A percentile compares a stretch with the other conserved stretches of the same genome.
These are phyloP conservation scores for Sporothrix variecibatus DNA, from an alignment of 2,329 filamentous ascomycete species.

Conservation along the genomic window DNA sequence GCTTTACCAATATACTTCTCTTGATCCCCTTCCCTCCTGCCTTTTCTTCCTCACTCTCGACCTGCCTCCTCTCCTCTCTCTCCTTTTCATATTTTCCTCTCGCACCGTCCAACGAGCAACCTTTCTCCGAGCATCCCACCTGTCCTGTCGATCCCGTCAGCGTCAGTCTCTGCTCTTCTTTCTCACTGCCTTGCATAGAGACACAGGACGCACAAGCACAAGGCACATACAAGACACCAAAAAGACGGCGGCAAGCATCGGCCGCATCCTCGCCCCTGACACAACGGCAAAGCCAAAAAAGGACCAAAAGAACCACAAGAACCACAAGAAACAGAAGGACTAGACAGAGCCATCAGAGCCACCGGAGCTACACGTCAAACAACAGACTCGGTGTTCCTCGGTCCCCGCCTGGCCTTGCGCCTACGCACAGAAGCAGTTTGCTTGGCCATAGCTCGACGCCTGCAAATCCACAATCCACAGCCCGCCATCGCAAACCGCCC, in stretches of 20 bases:
- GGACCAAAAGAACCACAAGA: neutral
- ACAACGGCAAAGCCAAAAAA: conserved; percentile 12
- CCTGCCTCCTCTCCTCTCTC: neutral
- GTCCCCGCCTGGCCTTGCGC: neutral
- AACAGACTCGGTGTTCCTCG: conserved; percentile 10
- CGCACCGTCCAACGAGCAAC: neutral
- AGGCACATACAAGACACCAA: neutral
- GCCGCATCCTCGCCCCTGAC: neutral
- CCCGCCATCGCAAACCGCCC: neutral
- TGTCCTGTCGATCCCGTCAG: neutral
- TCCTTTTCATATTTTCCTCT: neutral
- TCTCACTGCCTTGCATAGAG: neutral
- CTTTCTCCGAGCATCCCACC: neutral
- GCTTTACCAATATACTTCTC: conserved; percentile 6
- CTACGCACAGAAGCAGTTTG: neutral
- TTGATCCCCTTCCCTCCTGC: neutral
- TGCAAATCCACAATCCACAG: too few species aligned
- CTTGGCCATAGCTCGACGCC: conserved; percentile 11
- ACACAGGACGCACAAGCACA: neutral
- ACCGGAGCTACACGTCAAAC: conserved; percentile 10
- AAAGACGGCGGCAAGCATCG: neutral
- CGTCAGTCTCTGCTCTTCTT: neutral
- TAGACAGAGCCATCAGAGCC: neutral
- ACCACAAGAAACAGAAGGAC: neutral
- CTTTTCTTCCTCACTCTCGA: conserved; percentile 9